Conservation (phyloP, 2,329 filamentous ascomycete species). For the Hypoxylon sp. region DNA sequence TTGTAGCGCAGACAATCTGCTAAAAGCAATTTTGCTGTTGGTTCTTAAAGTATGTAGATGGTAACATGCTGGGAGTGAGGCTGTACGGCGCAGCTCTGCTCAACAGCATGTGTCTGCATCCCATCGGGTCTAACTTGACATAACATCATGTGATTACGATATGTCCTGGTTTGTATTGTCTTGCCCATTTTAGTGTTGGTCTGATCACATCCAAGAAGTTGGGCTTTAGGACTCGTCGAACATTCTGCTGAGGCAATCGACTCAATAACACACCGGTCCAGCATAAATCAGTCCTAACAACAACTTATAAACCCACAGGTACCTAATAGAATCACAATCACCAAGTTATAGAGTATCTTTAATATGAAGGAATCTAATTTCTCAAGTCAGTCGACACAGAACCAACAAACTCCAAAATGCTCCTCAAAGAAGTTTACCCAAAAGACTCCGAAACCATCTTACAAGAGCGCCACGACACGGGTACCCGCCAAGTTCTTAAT, state of each 20-base stretch:
- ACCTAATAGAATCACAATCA: too few relatives aligned
- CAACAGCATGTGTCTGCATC: background rate
- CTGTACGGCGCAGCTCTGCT: background rate
- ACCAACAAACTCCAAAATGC: background rate
- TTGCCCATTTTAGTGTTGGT: background rate
- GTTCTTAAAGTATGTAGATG: background rate
- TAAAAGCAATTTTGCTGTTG: background rate
- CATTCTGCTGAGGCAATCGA: too few relatives aligned
- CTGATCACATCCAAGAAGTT: background rate
- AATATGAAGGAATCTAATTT: background rate
- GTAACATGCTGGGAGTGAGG: background rate
- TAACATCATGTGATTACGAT: background rate
- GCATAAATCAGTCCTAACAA: background rate
- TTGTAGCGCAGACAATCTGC: too few relatives aligned
- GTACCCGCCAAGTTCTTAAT: background rate
- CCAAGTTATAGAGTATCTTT: background rate
- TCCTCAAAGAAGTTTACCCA: background rate
- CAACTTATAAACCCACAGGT: background rate
- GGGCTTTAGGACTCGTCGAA: too few relatives aligned
- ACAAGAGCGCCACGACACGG: background rate
- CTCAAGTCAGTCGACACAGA: background rate
- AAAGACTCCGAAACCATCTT: too few relatives aligned
- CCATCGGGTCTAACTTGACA: background rate
- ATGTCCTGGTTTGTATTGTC: background rate
- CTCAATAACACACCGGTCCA: background rate